Base-by-base conservation (phyloP, 164 flowering plant genomes). In the Macadamia tetraphylla region DNA sequence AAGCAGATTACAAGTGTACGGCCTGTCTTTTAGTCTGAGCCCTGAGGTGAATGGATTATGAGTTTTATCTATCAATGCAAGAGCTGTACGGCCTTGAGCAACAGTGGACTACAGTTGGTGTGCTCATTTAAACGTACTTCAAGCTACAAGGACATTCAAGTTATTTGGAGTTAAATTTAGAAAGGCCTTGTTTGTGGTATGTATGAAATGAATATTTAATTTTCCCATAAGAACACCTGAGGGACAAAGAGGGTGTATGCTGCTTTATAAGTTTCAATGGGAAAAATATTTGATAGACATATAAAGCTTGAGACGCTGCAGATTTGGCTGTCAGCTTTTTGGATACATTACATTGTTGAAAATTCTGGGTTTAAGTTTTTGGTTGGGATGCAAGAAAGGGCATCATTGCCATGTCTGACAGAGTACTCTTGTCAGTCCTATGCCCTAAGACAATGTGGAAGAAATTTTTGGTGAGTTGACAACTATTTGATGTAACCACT, bases 231-330 rank as follows among this genome's bases (percentile, higher is more conserved):
- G 64, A 63, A 67, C 64, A 51, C 40, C 60, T 48, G 71, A 70
- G 57, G 77, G 77, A 67, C 67, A 61, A 70, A 62, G 77, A 66
- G 57, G 72, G 63, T 70, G 67, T 66, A 63, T 66, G 65, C 59
- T 68, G 64, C 71, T 57, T 62, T 67, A 57, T 67, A 60, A 66
- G 73, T 49, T 49, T 65, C 60, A 65, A 66, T 60, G 60, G 60
- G 74, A 48, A 49, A 58, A 62, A 57, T 18, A 60, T 66, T 51
- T 66, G 74, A 35, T 60, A 9, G 35, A 52, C 61, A n/a, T 65
- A 15, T 35, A 71, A 66, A 71, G 69, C 40, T 29, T 66, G 65
- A 60, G 69, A 65, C 29, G 52, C 31, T 58, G 52, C 65, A 65
- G 67, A 44, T 57, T 44, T n/a, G 60, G 60, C 59, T 60, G 10